phyloP scores from a whole-genome alignment of 1,139 yeast genomes.

The Pichia sp. region DNA sequence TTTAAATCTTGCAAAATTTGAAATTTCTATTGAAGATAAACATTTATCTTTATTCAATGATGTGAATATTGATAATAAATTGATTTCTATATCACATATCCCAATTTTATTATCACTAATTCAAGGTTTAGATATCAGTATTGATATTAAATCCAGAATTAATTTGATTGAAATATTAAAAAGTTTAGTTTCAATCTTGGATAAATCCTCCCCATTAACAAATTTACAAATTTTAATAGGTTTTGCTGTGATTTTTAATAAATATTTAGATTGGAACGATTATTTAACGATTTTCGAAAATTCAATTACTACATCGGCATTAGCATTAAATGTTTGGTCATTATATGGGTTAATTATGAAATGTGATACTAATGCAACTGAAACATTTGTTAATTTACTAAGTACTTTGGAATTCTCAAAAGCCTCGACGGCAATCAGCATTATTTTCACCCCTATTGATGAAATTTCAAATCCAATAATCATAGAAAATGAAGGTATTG shows the following conservation, averaged over 20 bases:
- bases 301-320: too few relatives aligned
- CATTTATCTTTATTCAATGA: not conserved
- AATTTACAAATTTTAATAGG: constrained; percentile 10
- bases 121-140: constrained; percentile 10
- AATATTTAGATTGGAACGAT: constrained; percentile 10
- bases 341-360: constrained; percentile 16
- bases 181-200: not conserved
- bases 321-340: constrained; percentile 10
- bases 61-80: not conserved
- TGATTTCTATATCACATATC: not conserved
- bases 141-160: not conserved
- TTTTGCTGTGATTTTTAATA: constrained; percentile 11
- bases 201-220: not conserved
- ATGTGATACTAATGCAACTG: constrained; percentile 12
- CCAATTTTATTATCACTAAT: constrained; percentile 7
- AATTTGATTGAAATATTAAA: not conserved
- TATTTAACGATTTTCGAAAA: not conserved
- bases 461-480: constrained; percentile 12
- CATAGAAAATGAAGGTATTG: constrained; percentile 1
- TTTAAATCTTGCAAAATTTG: not conserved
- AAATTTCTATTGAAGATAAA: not conserved
- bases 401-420: constrained; percentile 2
- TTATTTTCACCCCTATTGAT: constrained; percentile 13
- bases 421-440: constrained; percentile 6
- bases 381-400: constrained; percentile 3